Percentiles rank a stretch among this genome's conserved stretches.
Evolutionary conservation across 2,329 filamentous ascomycete genomes (phyloP).

Genomic region (Pseudogymnoascus pannorum): DNA sequence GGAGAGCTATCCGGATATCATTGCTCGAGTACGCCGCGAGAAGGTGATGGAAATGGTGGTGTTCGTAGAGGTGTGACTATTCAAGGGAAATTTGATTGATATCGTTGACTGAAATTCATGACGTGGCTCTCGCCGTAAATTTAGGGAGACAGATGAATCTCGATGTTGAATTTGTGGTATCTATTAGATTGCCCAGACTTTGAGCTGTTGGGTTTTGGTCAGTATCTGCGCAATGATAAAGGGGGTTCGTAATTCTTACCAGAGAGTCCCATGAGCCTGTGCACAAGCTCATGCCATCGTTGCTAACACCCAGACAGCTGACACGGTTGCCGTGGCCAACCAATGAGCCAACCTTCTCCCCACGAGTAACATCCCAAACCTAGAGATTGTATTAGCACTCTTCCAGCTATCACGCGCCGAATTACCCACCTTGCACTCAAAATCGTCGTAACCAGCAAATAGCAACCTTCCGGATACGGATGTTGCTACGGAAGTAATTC

Average conservation of each 20-base stretch:
- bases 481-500: conserved; percentile 96
- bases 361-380: conserved; percentile 97
- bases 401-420: background rate
- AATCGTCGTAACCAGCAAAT: conserved; percentile 97
- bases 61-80: conserved; percentile 2
- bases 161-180: conserved; percentile 5
- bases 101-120: conserved; percentile 4
- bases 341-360: conserved; percentile 92
- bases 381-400: conserved; percentile 33
- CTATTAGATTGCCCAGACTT: conserved; percentile 64
- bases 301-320: conserved; percentile 97
- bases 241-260: conserved; percentile 51
- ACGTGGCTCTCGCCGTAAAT: background rate
- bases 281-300: conserved; percentile 97
- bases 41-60: conserved; percentile 9
- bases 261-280: conserved; percentile 99
- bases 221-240: conserved; percentile 20
- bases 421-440: conserved; percentile 89
- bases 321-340: conserved; percentile 98
- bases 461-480: conserved; percentile 92
- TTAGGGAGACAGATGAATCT: conserved; percentile 17
- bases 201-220: conserved; percentile 52
- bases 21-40: conserved; percentile 10
- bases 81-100: conserved; percentile 2
- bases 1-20: conserved; percentile 10